These are phyloP conservation scores for Salinomyces thailandicus DNA, from an alignment of 2,329 filamentous ascomycete genomes.

Conservation along the genomic window DNA sequence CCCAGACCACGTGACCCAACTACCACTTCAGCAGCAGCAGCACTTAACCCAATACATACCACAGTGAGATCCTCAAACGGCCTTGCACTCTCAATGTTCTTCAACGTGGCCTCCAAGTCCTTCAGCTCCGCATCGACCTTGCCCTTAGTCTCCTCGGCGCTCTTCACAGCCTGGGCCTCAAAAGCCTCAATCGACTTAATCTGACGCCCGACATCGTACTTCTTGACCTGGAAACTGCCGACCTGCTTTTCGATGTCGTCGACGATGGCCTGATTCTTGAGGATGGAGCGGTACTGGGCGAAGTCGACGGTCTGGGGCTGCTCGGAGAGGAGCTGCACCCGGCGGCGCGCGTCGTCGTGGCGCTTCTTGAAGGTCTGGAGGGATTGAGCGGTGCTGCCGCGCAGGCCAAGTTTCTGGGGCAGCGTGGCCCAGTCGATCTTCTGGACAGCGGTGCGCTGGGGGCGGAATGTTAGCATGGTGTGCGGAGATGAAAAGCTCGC, in stretches of 20 bases:
- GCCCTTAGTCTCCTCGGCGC: conserved; percentile 90
- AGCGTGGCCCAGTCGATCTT: conserved; percentile 99
- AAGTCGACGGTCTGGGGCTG: conserved; percentile 85
- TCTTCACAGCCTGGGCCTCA: conserved; percentile 93
- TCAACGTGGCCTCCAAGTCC: conserved; percentile 86
- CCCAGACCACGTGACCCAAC: conserved; percentile 1
- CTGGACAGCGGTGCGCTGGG: conserved; percentile 88
- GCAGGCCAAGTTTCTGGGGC: conserved; percentile 85
- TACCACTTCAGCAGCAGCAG: too few species aligned
- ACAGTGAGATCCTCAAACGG: conserved; percentile 96
- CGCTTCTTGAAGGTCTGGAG: conserved; percentile 98
- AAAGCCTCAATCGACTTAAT: conserved; percentile 98
- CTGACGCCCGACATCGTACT: conserved; percentile 88
- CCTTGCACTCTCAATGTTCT: conserved; percentile 93
- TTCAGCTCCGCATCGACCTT: conserved; percentile 91
- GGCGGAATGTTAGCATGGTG: conserved; percentile 12
- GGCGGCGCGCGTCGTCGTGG: conserved; percentile 96
- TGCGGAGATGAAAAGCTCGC: conserved; percentile 1
- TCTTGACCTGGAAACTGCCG: conserved; percentile 77
- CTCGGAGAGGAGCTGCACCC: conserved; percentile 73
- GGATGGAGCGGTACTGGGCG: conserved; percentile 73
- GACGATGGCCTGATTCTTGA: conserved; percentile 93
- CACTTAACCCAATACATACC: conserved; percentile 69
- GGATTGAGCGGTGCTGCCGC: conserved; percentile 82
- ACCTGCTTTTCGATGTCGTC: conserved; percentile 98